phyloP scores from a whole-genome alignment of 108 stramenopile species.

The Seminavis robusta region DNA sequence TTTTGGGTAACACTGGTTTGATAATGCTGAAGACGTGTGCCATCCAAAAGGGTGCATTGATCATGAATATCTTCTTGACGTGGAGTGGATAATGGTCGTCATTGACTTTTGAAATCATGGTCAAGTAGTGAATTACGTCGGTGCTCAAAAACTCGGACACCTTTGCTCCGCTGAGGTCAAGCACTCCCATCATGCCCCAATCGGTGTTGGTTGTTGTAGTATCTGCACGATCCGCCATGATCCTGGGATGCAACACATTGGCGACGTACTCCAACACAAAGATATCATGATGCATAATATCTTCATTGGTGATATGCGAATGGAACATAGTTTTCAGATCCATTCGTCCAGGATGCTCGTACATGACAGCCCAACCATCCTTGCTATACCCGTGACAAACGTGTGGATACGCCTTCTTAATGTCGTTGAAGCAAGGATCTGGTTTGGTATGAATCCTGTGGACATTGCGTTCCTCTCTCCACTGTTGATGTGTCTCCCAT shows the following conservation, averaged over 20 bases:
- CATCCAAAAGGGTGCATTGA: slow-evolving; percentile 59
- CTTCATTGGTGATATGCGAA: slow-evolving; percentile 35
- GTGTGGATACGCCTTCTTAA: slow-evolving; percentile 59
- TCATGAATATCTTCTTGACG: slow-evolving; percentile 35
- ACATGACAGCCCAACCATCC: slow-evolving; percentile 45
- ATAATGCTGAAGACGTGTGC: slow-evolving; percentile 38
- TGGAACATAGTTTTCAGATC: slow-evolving; percentile 50
- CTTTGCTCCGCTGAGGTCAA: slow-evolving; percentile 51
- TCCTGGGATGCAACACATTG: slow-evolving; percentile 32
- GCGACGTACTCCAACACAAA: slow-evolving; percentile 60
- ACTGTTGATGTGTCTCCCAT: slow-evolving; percentile 42
- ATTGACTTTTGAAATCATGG: slow-evolving; percentile 49
- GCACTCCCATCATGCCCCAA: slow-evolving; percentile 54
- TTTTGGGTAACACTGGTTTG: slow-evolving; percentile 44
- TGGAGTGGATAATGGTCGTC: slow-evolving; percentile 45
- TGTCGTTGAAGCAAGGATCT: slow-evolving; percentile 43
- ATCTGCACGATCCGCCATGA: too few relatives aligned
- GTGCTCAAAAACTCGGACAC: slow-evolving; percentile 36
- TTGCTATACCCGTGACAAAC: slow-evolving; percentile 47
- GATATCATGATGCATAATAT: slow-evolving; percentile 59
- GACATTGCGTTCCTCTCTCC: slow-evolving; percentile 36
- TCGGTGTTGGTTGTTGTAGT: slow-evolving; percentile 11
- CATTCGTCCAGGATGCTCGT: slow-evolving; percentile 63
- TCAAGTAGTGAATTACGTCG: slow-evolving; percentile 56
- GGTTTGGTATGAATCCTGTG: slow-evolving; percentile 46